Evolutionary conservation across 2,329 filamentous ascomycete species (phyloP), one percentile per base, ranked within the genome.

Genomic region (Venturia oleaginea): DNA sequence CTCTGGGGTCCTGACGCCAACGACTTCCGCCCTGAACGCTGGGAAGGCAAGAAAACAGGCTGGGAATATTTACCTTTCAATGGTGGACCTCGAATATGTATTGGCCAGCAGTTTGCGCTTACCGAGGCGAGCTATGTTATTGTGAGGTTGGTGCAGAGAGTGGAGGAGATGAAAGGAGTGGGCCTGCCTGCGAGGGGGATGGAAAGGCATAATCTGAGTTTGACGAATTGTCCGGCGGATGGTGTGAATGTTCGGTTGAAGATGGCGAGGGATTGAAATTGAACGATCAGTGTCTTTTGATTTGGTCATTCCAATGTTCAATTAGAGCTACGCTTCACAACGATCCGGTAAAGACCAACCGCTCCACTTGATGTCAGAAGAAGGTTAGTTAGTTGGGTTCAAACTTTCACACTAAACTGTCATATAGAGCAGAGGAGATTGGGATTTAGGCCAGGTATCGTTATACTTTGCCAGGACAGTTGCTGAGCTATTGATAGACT

Each of bases 31-130:
- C 66, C 66, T 27, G 66, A 67, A 32, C 63, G 66, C 7, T 67
- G 66, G 66, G 46, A 54, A 19, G 46, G 46, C 32, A 63, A 22
- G 32, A 63, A 27, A 27, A 22, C 0, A 75, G 74, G 74, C 1
- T 76, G 74, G 74, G 72, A 75, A 27, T 76, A 70, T 61, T 55
- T 76, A 42, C 73, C 73, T 0, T 75, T 75, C 66, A 73, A 72
- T 60, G 72, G 69, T n/a, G 71, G 71, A 11, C 70, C 71, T 8
- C 59, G 69, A 17, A 70, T 70, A 17, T 70, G 69, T 62, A 62
- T 69, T 19, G 69, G 69, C 2, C 69, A 71, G 51, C 66, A 70
- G 30, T 69, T 68, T 30, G 67, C 69, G 0, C 66, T 76, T 13
- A 75, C 72, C 0, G 72, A 74, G 60, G 69, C 71, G 30, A 68